These are phyloP conservation scores for Eleusine indica DNA, from an alignment of 176 grass and related monocot species.

Conservation along the genomic window DNA sequence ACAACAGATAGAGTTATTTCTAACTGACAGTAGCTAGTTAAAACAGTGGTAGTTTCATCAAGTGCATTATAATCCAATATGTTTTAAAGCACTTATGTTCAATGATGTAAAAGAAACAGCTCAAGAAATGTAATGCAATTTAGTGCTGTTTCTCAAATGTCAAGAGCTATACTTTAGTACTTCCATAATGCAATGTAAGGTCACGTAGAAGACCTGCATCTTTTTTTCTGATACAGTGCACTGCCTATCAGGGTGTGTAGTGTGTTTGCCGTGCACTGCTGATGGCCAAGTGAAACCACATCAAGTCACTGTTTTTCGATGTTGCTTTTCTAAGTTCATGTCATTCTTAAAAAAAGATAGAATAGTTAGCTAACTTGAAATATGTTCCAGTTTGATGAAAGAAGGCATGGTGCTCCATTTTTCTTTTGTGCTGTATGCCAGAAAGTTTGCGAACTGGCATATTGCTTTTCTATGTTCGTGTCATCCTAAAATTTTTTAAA, in stretches of 20 bases:
- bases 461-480: neutral
- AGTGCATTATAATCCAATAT: neutral
- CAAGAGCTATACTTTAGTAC: neutral
- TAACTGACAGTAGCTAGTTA: conserved; percentile 1
- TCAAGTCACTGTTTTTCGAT: neutral
- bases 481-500: neutral
- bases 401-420: no score
- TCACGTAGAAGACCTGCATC: neutral
- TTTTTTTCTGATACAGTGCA: conserved; percentile 1
- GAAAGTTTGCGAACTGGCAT: no score
- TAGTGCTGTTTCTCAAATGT: conserved; percentile 3
- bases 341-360: neutral
- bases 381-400: neutral
- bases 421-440: no score
- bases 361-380: conserved; percentile 1
- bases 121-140: conserved; percentile 8
- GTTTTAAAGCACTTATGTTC: neutral
- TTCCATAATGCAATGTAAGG: neutral
- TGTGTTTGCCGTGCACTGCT: neutral
- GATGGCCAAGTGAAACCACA: neutral
- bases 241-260: neutral
- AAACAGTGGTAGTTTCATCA: conserved; percentile 11
- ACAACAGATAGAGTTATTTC: conserved; percentile 18
- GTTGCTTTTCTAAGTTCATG: neutral
- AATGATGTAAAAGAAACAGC: conserved; percentile 14